Evolutionary conservation across 2,329 filamentous ascomycete species (phyloP).

Genomic region (Aspergillus jensenii): DNA sequence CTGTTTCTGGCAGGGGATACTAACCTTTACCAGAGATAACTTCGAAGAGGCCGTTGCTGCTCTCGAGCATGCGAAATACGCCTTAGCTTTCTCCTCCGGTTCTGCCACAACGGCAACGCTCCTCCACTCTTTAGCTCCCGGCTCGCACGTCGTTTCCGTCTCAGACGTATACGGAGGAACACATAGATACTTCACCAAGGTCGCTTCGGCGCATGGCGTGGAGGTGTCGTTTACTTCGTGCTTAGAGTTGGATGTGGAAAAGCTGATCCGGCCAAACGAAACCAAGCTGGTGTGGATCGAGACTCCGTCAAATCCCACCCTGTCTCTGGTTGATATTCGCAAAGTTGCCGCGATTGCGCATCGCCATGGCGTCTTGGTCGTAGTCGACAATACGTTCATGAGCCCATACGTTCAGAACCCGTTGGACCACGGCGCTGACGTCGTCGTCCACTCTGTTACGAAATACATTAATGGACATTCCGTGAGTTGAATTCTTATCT

Average conservation of each 20-base stretch:
- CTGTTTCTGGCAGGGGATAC: neutral
- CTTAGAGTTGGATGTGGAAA: conserved; percentile 83
- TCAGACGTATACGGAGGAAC: conserved; percentile 98
- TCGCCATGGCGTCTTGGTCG: conserved; percentile 83
- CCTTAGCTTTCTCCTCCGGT: conserved; percentile 90
- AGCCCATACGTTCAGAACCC: conserved; percentile 97
- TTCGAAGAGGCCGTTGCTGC: conserved; percentile 90
- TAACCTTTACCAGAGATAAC: conserved; percentile 62
- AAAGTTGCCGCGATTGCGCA: conserved; percentile 82
- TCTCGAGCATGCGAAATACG: conserved; percentile 88
- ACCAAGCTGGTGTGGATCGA: conserved; percentile 98
- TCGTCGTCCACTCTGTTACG: conserved; percentile 94
- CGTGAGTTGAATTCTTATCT: conserved; percentile 29
- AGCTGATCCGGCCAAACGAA: conserved; percentile 75
- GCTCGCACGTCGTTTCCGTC: conserved; percentile 92
- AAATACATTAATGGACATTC: conserved; percentile 99
- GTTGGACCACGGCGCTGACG: conserved; percentile 89
- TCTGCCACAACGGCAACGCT: conserved; percentile 92
- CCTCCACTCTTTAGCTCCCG: conserved; percentile 85
- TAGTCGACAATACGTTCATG: conserved; percentile 99
- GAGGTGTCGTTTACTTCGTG: conserved; percentile 90
- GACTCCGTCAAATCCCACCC: conserved; percentile 88
- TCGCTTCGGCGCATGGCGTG: conserved; percentile 90
- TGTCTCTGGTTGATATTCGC: conserved; percentile 88
- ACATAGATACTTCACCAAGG: conserved; percentile 98